Evolutionary conservation across 2,329 filamentous ascomycete species (phyloP).

Genomic region (Epichloe sibirici): DNA sequence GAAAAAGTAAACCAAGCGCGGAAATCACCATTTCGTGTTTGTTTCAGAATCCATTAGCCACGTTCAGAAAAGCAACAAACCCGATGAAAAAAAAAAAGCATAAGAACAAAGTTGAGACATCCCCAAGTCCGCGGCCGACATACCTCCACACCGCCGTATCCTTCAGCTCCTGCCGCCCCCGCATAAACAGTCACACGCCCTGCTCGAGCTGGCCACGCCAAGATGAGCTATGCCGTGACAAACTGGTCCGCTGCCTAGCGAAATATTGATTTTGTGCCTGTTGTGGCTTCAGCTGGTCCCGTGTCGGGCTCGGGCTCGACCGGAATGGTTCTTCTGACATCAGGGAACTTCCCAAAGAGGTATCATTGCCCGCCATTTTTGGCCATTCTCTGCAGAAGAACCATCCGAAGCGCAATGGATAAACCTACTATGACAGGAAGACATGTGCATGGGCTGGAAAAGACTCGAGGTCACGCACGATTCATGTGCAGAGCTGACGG

Average conservation of each 20-base stretch:
- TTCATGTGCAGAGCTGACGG: conserved; percentile 12
- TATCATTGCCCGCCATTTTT: conserved; percentile 5
- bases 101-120: neutral
- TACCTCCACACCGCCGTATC: conserved; percentile 12
- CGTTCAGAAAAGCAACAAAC: neutral
- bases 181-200: conserved; percentile 6
- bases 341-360: neutral
- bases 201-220: conserved; percentile 8
- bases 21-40: no score
- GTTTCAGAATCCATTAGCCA: neutral
- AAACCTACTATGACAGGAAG: no score
- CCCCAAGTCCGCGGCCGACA: conserved; percentile 9
- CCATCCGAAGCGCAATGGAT: neutral
- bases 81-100: neutral
- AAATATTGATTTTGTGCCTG: conserved; percentile 9
- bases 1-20: no score
- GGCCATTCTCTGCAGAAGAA: conserved; percentile 8
- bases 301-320: neutral
- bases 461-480: neutral
- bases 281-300: neutral
- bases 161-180: conserved; percentile 3
- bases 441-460: no score
- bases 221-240: conserved; percentile 4
- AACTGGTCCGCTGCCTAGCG: conserved; percentile 10
- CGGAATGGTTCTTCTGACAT: neutral